Base-by-base conservation (phyloP, 805 yeast genomes). In the Saccharomycopsis sp. region DNA sequence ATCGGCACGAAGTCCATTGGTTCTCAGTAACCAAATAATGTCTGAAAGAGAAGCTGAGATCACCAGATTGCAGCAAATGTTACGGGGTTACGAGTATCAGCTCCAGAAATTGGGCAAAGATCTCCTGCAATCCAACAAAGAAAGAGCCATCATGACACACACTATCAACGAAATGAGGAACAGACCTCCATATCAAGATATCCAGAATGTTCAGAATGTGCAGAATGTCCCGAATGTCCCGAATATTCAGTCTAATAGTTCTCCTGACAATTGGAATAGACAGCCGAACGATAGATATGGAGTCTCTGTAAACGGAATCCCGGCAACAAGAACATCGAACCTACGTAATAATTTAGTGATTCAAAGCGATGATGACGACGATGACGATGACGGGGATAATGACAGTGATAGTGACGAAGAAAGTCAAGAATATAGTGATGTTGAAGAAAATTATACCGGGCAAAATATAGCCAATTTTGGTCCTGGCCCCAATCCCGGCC, bases 1-100 rank as follows among this genome's bases (percentile, higher is more conserved):
- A 44, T 17, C 19, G 7, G 7, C 49, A 8, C 3, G 49, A 44
- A 44, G 49, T 44, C 49, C 49, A 3, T 44, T 44, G 49, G 12
- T 19, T 8, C 49, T 44, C 12, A 56, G 56, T 50, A 56, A 50
- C 24, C 56, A 59, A 38, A 44, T 56, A 12, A 41, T 56, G 1
- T 35, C 57, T 3, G 62, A 59, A 22, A 59, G 55, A 50, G 62
- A 59, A 24, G 55, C 62, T 14, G 62, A 59, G 41, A 59, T 59
- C 20, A 54, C 24, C 14, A 53, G 55, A 41, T 50, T 59, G 24
- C 62, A 56, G 41, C 59, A 59, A 17, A 19, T 53, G 19, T 7
- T 50, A n/a, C 38, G 53, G 7, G 35, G 50, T 9, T 44, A 53
- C 17, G 62, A 59, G 9, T 22, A 24, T 50, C 53, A 44, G 22